Conservation (phyloP, 768 basidiomycete genomes). For the Lentinula aciculospora region DNA sequence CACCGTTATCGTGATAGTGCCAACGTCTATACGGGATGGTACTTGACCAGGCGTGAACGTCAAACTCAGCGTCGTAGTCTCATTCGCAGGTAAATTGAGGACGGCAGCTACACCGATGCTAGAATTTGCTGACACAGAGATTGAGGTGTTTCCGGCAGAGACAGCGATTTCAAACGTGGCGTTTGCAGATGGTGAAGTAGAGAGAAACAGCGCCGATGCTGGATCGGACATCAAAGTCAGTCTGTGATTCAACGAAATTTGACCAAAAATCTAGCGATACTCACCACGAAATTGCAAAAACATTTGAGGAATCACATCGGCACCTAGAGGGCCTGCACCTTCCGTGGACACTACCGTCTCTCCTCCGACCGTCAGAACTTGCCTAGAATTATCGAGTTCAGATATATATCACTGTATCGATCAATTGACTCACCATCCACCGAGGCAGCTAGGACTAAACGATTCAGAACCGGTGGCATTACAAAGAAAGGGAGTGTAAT, state of each 20-base stretch:
- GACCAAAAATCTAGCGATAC: neutral
- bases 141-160: constrained; percentile 27
- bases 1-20: constrained; percentile 30
- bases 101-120: constrained; percentile 31
- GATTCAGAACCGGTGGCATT: constrained; percentile 16
- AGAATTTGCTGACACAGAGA: constrained; percentile 34
- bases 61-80: constrained; percentile 35
- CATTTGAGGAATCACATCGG: constrained; percentile 47
- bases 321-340: constrained; percentile 37
- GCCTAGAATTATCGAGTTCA: constrained; percentile 18
- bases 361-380: constrained; percentile 18
- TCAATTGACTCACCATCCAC: constrained; percentile 35
- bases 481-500: constrained; percentile 46
- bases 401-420: neutral
- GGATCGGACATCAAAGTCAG: neutral
- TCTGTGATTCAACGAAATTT: too few species aligned
- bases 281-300: constrained; percentile 52
- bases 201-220: constrained; percentile 42
- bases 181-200: constrained; percentile 38
- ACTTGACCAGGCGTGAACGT: constrained; percentile 26
- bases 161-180: constrained; percentile 49
- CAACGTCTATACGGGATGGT: constrained; percentile 31
- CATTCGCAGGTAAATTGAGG: constrained; percentile 31
- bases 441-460: constrained; percentile 26
- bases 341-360: constrained; percentile 27